Percentiles rank a stretch among this genome's conserved stretches.
These are phyloP conservation scores for Bacidia rubella DNA, from an alignment of 495 filamentous ascomycete species.

Conservation along the genomic window DNA sequence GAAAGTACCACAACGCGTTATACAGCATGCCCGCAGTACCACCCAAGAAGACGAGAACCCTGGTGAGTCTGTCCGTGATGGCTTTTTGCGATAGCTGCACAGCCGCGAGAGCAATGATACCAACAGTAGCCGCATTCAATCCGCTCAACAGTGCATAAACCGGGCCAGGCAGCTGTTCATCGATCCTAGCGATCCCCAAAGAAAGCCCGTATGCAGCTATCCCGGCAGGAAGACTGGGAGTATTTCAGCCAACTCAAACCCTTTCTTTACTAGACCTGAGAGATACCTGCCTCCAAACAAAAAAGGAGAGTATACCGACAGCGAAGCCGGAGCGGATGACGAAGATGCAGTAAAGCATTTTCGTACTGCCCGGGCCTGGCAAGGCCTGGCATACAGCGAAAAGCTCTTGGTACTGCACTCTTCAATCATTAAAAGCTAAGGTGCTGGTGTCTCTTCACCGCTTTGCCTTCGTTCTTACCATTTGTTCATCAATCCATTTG, in stretches of 20 bases:
- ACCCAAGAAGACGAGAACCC: constrained; percentile 45
- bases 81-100: constrained; percentile 52
- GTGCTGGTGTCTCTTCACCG: background rate
- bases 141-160: constrained; percentile 59
- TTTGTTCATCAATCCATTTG: constrained; percentile 53
- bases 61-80: constrained; percentile 48
- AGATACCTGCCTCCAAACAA: constrained; percentile 35
- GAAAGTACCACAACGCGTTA: constrained; percentile 63
- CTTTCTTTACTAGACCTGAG: background rate
- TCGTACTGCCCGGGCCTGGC: constrained; percentile 54
- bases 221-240: constrained; percentile 61
- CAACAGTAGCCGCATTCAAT: constrained; percentile 55
- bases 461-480: constrained; percentile 25
- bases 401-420: constrained; percentile 56
- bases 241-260: background rate
- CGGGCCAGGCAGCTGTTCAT: constrained; percentile 38
- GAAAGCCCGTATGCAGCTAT: constrained; percentile 60
- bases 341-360: constrained; percentile 56
- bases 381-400: constrained; percentile 57
- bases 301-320: constrained; percentile 40
- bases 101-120: constrained; percentile 54
- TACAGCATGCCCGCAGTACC: constrained; percentile 50
- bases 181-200: constrained; percentile 48
- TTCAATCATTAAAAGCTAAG: no score
- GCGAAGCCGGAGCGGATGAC: constrained; percentile 42